Evolutionary conservation across 352 stramenopile species (phyloP), one percentile per base, ranked within the genome.

Genomic region (Blastocystis sp.): DNA sequence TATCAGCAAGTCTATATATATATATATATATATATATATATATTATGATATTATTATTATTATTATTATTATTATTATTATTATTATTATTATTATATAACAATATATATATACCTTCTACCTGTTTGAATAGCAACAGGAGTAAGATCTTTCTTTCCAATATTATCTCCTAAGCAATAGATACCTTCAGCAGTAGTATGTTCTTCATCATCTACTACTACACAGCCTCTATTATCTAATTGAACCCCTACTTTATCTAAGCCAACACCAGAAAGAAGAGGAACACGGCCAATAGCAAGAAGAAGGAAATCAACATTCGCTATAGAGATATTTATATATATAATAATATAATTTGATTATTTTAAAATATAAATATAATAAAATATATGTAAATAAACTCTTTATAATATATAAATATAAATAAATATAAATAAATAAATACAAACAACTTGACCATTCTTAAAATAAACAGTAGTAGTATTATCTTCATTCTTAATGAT

Each of bases 121-220:
- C 67, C 67, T n/a, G 66, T 55, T 21, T 64, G 40, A 9, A 72
- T 54, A 5, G 67, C 67, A n/a, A 74, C 68, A 4, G 69, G 68
- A 0, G 69, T 74, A 18, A 74, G 31, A 13, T 70, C 32, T 3
- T 64, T 40, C 71, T 83, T 44, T 69, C 83, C 34, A 23, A 80
- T 93, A 2, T 79, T 78, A 68, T 94, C 85, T 33, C 85, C 85
- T 19, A 94, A 75, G 6, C 83, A 84, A 70, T 86, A 89, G 16
- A 93, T 74, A 32, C 71, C 73, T 0, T 74, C 44, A 16, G 86
- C 76, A 27, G 73, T 84, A 23, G 83, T 93, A 66, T 87, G 80
- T 41, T 86, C 81, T 68, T 84, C 81, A 0, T 81, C 77, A 72
- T 93, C 78, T 13, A 93, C 82, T 10, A 78, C 68, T 65, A 94